These are phyloP conservation scores for Verticillium longisporum DNA, from an alignment of 2,329 filamentous ascomycete genomes.

Conservation along the genomic window DNA sequence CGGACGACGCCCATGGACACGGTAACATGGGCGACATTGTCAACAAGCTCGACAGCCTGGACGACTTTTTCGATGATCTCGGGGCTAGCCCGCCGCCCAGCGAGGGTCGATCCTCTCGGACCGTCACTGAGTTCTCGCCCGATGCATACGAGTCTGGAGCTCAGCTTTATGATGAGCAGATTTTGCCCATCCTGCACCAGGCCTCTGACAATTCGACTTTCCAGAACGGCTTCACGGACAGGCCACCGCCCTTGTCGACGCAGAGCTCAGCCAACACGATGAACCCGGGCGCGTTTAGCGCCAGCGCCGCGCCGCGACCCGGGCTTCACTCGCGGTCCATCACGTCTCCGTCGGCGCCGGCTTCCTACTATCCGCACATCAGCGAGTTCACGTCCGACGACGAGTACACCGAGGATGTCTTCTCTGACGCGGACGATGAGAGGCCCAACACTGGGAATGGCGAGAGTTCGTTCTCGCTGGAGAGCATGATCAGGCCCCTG, in stretches of 20 bases:
- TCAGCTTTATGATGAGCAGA: conserved; percentile 87
- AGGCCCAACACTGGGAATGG: conserved; percentile 29
- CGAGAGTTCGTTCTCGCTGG: conserved; percentile 47
- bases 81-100: conserved; percentile 51
- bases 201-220: conserved; percentile 75
- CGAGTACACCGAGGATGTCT: conserved; percentile 64
- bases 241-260: conserved; percentile 53
- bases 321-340: conserved; percentile 74
- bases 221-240: conserved; percentile 81
- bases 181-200: conserved; percentile 81
- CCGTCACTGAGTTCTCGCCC: conserved; percentile 57
- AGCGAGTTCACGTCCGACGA: conserved; percentile 68
- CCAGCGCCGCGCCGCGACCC: conserved; percentile 45
- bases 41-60: conserved; percentile 68
- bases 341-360: conserved; percentile 66
- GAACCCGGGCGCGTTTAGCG: conserved; percentile 54
- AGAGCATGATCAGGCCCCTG: conserved; percentile 55
- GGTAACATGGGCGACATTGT: conserved; percentile 78
- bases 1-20: conserved; percentile 69
- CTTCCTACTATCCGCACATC: conserved; percentile 47
- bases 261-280: conserved; percentile 50
- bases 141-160: conserved; percentile 68
- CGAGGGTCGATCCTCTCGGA: conserved; percentile 55
- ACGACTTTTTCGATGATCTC: conserved; percentile 75
- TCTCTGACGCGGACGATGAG: conserved; percentile 71